Percentiles rank a stretch among this genome's conserved stretches.
Evolutionary conservation across 306 rosid genomes (phyloP).

Genomic region (Quillaja saponaria): DNA sequence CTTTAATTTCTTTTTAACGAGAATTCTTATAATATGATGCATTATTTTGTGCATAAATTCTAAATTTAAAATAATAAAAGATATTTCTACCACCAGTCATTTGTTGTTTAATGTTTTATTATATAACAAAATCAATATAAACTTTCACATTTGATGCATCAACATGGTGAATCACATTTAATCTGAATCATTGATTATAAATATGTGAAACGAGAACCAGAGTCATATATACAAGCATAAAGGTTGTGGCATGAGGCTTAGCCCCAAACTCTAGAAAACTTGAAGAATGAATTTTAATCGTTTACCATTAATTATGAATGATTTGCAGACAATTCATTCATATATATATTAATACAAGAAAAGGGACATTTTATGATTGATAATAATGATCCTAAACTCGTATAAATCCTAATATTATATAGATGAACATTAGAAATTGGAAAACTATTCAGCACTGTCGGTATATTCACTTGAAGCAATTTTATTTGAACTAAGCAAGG

Average conservation of each 20-base stretch:
- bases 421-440: too few species aligned
- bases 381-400: constrained; percentile 46
- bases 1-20: constrained; percentile 47
- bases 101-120: too few species aligned
- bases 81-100: constrained; percentile 38
- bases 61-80: constrained; percentile 46
- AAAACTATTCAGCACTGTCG: too few species aligned
- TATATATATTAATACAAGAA: too few species aligned
- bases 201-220: constrained; percentile 32
- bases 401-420: too few species aligned
- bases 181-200: constrained; percentile 36
- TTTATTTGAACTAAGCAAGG: too few species aligned
- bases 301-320: too few species aligned
- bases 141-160: constrained; percentile 43
- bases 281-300: too few species aligned
- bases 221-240: constrained; percentile 38
- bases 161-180: constrained; percentile 54
- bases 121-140: constrained; percentile 25
- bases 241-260: constrained; percentile 33
- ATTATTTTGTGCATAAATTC: constrained; percentile 43
- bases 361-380: too few species aligned
- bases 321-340: too few species aligned
- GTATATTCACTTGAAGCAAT: too few species aligned
- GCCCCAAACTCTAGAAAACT: constrained; percentile 63
- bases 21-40: constrained; percentile 49